phyloP scores from a whole-genome alignment of 768 basidiomycete species.

The Boletales sp. region DNA sequence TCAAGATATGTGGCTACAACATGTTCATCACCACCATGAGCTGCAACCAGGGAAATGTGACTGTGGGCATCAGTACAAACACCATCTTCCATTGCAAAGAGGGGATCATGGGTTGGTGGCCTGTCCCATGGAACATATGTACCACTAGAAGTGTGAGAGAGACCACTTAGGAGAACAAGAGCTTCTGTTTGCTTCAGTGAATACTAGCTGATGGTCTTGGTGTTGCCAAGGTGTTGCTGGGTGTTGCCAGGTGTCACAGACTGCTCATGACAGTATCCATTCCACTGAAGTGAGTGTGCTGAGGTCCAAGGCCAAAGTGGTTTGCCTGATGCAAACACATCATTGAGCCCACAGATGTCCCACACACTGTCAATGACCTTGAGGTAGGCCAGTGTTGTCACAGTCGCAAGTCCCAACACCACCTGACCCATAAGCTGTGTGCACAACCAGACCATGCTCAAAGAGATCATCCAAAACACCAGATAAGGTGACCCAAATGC shows the following conservation, averaged over 20 bases:
- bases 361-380: conserved; percentile 81
- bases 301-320: conserved; percentile 40
- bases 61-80: conserved; percentile 70
- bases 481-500: conserved; percentile 87
- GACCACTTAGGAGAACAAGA: conserved; percentile 64
- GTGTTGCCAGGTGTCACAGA: no score
- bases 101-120: conserved; percentile 86
- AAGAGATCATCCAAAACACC: conserved; percentile 69
- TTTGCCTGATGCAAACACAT: conserved; percentile 46
- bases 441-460: conserved; percentile 50
- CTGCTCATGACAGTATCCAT: no score
- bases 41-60: conserved; percentile 72
- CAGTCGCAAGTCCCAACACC: conserved; percentile 57
- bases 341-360: conserved; percentile 57
- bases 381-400: conserved; percentile 71
- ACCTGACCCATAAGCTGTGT: conserved; percentile 84
- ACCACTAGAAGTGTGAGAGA: conserved; percentile 75
- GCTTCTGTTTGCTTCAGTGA: conserved; percentile 30
- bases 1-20: conserved; percentile 65
- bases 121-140: conserved; percentile 80
- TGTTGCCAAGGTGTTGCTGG: no score
- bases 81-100: conserved; percentile 95
- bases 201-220: no score
- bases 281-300: conserved; percentile 22
- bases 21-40: conserved; percentile 75